Base-by-base conservation (phyloP, 2,329 filamentous ascomycete species). In the Neonectria magnoliae region DNA sequence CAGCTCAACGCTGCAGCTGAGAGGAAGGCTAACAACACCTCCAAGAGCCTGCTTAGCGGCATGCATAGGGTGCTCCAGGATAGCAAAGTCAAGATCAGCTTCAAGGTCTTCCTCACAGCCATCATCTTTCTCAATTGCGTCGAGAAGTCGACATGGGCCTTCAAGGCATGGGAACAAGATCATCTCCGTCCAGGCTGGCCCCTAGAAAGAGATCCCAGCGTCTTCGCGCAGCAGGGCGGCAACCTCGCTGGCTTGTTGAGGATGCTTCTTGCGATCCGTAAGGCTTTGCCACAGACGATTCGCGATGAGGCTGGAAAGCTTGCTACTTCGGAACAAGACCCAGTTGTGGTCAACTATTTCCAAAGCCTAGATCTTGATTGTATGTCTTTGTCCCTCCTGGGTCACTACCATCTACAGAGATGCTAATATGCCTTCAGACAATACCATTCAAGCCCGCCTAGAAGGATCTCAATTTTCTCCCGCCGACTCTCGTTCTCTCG, bases 141-240 rank as follows among this genome's bases (percentile, higher is more conserved):
- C 14, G 89, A 91, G 73, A 91, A 90, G 78, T 88, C 87, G 0
- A 90, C 88, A 0, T 91, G 88, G 89, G 85, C 87, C 1, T 90
- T 90, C 78, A 89, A 90, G 67, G 88, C 87, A 2, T 91, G 88
- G 88, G 88, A 90, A 70, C 86, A 90, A 73, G 84, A 87, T 60
- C 85, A 86, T 54, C 82, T 90, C 27, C 83, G 85, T 2, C 82
- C 83, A 1, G 83, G 84, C 47, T 91, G 88, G 88, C 89, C 89
- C 4, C 80, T 91, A 3, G 86, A 88, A 72, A 77, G 81, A 41
- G 84, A 85, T 8, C 88, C 88, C 0, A 78, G 81, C 54, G 80
- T 81, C 55, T 91, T 87, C 71, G 86, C 86, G 1, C 82, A 84
- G 60, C 88, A 90, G 68, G 88, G 88, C 16, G 84, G 86, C 50